Conservation (phyloP, 2,329 filamentous ascomycete species). For the Purpureocillium lavendulum region DNA sequence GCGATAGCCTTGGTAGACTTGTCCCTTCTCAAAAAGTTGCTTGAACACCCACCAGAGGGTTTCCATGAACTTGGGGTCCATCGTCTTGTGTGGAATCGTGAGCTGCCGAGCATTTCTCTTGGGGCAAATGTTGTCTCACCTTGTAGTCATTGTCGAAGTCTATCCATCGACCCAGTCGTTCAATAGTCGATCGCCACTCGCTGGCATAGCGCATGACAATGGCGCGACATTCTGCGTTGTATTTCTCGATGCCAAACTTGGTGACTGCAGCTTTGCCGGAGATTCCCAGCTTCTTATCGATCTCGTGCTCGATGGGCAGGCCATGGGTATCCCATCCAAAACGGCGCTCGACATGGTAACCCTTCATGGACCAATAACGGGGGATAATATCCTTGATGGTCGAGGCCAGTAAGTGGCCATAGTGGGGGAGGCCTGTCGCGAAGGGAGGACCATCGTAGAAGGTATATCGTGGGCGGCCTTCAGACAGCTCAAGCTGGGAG, state of each 20-base stretch:
- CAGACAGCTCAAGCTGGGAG: constrained; percentile 62
- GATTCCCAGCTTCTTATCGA: constrained; percentile 91
- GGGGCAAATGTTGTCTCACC: constrained; percentile 40
- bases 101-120: not conserved
- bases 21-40: constrained; percentile 79
- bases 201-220: constrained; percentile 87
- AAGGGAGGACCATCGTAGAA: constrained; percentile 90
- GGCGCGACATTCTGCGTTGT: constrained; percentile 83
- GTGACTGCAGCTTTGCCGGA: constrained; percentile 80
- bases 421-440: constrained; percentile 61
- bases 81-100: constrained; percentile 49
- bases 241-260: constrained; percentile 77
- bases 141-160: constrained; percentile 98
- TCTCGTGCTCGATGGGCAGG: constrained; percentile 92
- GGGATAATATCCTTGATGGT: constrained; percentile 98
- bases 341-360: constrained; percentile 80
- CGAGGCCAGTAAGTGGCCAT: constrained; percentile 71
- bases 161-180: constrained; percentile 87
- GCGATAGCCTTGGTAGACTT: constrained; percentile 82
- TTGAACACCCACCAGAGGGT: constrained; percentile 96
- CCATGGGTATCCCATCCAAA: constrained; percentile 97
- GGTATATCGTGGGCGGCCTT: constrained; percentile 75
- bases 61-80: constrained; percentile 95
- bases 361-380: constrained; percentile 96
- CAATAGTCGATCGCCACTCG: constrained; percentile 85